phyloP scores from a whole-genome alignment of 805 yeast genomes.

The Yarrowia sp. region DNA sequence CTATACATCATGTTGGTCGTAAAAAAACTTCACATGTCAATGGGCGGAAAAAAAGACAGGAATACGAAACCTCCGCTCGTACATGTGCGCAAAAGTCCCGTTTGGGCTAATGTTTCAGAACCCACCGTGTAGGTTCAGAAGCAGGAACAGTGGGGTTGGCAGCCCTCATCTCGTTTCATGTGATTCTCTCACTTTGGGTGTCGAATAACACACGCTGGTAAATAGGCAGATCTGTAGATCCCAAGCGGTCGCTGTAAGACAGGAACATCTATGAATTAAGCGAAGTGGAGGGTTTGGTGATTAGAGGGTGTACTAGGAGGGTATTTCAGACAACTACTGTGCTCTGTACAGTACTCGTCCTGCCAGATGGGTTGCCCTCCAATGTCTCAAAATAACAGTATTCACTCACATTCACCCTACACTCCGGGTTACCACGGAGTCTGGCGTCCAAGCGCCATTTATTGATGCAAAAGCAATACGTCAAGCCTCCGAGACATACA shows the following conservation, averaged over 20 bases:
- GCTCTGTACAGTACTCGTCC: too few relatives aligned
- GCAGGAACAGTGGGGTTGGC: constrained; percentile 15
- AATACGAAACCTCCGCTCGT: neutral
- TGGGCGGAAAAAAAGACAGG: neutral
- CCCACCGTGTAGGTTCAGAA: neutral
- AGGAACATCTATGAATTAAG: too few relatives aligned
- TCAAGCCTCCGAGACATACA: too few relatives aligned
- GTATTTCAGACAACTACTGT: too few relatives aligned
- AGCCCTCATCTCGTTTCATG: neutral
- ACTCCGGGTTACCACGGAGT: too few relatives aligned
- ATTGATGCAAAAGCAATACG: too few relatives aligned
- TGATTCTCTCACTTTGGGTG: neutral
- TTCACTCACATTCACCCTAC: too few relatives aligned
- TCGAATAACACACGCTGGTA: neutral
- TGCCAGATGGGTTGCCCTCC: too few relatives aligned
- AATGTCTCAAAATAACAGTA: too few relatives aligned
- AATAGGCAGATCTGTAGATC: constrained; percentile 2
- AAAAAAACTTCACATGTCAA: neutral
- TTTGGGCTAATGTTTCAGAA: neutral
- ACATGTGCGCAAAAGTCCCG: neutral
- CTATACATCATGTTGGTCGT: neutral
- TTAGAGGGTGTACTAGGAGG: too few relatives aligned
- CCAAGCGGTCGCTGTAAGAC: neutral
- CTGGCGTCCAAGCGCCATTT: too few relatives aligned
- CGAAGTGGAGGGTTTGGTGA: too few relatives aligned